Evolutionary conservation across 257 asterid genomes (phyloP).

Genomic region (Scutellaria minor): DNA sequence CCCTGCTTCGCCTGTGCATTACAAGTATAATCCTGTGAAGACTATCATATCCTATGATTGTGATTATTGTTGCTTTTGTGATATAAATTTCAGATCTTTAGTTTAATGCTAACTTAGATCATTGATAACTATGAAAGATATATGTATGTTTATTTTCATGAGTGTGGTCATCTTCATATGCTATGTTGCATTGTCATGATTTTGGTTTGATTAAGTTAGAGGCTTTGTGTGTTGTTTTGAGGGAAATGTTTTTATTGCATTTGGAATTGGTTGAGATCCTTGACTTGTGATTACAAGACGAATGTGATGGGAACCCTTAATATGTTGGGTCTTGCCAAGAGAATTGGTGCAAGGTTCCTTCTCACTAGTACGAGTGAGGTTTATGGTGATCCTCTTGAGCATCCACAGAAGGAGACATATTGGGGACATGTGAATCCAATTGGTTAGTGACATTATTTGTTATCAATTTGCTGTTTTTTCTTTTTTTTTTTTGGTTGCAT

Average conservation of each 20-base stretch:
- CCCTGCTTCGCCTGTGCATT: conserved; percentile 80
- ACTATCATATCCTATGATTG: conserved; percentile 67
- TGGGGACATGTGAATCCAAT: conserved; percentile 99
- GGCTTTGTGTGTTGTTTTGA: background rate
- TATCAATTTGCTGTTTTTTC: conserved; percentile 3
- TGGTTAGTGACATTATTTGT: conserved; percentile 48
- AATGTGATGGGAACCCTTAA: conserved; percentile 98
- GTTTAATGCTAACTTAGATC: conserved; percentile 16
- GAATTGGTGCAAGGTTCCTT: conserved; percentile 87
- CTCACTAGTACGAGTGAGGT: conserved; percentile 98
- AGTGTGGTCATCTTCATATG: background rate
- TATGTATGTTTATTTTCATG: background rate
- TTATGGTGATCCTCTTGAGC: conserved; percentile 98
- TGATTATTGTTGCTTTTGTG: conserved; percentile 16
- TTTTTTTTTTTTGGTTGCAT: conserved; percentile 10
- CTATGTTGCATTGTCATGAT: background rate
- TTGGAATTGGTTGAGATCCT: conserved; percentile 53
- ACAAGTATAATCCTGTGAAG: conserved; percentile 76
- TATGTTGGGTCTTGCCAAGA: conserved; percentile 98
- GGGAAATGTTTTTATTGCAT: background rate
- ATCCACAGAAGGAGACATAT: conserved; percentile 96
- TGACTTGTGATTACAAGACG: conserved; percentile 76
- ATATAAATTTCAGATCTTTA: background rate
- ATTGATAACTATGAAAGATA: background rate
- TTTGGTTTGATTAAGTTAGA: background rate